Base-by-base conservation (phyloP, 768 basidiomycete genomes). In the Trametopsis cervina region DNA sequence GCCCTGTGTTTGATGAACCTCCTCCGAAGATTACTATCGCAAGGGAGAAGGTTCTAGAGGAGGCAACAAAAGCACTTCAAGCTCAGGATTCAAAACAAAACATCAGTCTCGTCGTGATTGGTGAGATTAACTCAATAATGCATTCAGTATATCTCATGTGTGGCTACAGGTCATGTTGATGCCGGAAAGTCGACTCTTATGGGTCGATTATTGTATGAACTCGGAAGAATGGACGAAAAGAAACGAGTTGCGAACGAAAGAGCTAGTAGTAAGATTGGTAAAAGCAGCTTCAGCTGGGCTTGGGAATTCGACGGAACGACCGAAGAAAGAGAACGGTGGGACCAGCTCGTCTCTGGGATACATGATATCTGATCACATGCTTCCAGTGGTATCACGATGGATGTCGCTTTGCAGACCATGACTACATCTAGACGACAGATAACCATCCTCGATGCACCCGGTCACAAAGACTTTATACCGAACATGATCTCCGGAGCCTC, bases 401-500 rank as follows among this genome's bases (percentile, higher is more conserved):
- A 98, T 60, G 87, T 99, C 47, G 94, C 93, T 2, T 73, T 84
- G 44, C 86, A 93, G 58, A 80, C 82, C 38, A 71, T 91, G 50
- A 63, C 75, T 4, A 97, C 93, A 0, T 69, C 80, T 0, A 75
- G 84, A 54, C 77, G 87, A 42, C 77, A 81, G 53, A 82, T 98
- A 55, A 96, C 92, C 1, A 79, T 99, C n/a, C 77, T 99, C 24
- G 96, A 99, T 58, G 95, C 95, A 0, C 96, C 96, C 0, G 96
- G 96, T 0, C 96, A 99, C 66, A 86, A 83, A 55, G 96, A 99
- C 60, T 98, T 98, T 58, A 87, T 99, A 53, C 96, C 96, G 1
- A 98, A 98, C 62, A 98, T 98, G 95, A 99, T 99, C 44, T 97
- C 94, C 0, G 96, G 96, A 1, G 95, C 96, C 5, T 83, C 94